Evolutionary conservation across 257 asterid genomes (phyloP).

Genomic region (Gentiana macrophylla): DNA sequence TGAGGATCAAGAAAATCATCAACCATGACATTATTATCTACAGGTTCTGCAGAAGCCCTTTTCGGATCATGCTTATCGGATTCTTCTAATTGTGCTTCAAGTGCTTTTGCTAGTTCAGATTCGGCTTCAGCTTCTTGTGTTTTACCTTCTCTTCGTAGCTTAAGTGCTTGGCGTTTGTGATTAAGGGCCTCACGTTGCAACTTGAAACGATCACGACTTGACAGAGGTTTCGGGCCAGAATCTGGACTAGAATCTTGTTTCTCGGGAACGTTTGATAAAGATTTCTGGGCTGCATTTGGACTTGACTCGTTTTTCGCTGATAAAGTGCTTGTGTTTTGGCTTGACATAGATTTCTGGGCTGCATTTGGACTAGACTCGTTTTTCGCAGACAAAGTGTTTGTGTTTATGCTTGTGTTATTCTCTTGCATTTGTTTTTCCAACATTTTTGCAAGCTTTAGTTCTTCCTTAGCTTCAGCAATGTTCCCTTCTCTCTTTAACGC

Average conservation of each 20-base stretch:
- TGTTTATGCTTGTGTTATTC: slow-evolving; percentile 17
- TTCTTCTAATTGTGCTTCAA: slow-evolving; percentile 66
- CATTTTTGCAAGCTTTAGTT: slow-evolving; percentile 74
- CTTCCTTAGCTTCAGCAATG: slow-evolving; percentile 88
- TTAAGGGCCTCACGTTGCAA: slow-evolving; percentile 74
- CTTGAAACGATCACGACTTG: slow-evolving; percentile 71
- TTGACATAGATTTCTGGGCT: slow-evolving; percentile 33
- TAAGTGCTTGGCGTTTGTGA: slow-evolving; percentile 76
- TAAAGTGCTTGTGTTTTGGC: slow-evolving; percentile 22
- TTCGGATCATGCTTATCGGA: slow-evolving; percentile 25
- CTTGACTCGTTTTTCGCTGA: slow-evolving; percentile 39
- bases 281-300: slow-evolving; percentile 46
- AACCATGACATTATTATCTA: slow-evolving; percentile 37
- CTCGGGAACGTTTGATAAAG: slow-evolving; percentile 36
- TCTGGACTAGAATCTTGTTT: slow-evolving; percentile 43
- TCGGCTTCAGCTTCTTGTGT: slow-evolving; percentile 77
- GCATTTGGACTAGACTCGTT: slow-evolving; percentile 48
- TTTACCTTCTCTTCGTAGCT: slow-evolving; percentile 80
- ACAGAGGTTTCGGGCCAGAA: slow-evolving; percentile 47
- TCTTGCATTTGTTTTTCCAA: slow-evolving; percentile 54
- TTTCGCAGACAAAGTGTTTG: slow-evolving; percentile 26
- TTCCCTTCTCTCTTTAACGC: slow-evolving; percentile 87
- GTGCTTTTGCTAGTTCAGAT: slow-evolving; percentile 62
- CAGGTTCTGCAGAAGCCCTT: slow-evolving; percentile 20
- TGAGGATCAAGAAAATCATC: slow-evolving; percentile 93